Evolutionary conservation across 768 basidiomycete species (phyloP), one percentile per base, ranked within the genome.

Genomic region (Pleurotus pulmonarius): DNA sequence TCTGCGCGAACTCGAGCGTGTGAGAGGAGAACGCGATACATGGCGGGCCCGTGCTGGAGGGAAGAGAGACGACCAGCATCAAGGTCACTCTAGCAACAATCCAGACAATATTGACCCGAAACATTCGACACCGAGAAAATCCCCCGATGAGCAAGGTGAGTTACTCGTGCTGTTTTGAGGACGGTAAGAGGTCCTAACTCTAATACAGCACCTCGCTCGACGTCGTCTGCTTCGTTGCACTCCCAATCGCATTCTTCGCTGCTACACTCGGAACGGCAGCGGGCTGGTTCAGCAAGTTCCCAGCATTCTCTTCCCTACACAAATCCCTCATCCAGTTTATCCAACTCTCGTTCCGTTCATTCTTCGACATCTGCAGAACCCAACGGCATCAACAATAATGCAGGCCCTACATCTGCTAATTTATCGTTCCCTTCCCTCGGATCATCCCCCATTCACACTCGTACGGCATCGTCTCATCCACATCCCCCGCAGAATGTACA

Each of bases 1-100:
- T 55, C 75, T 88, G 68, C 90, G 90, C 72, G 92, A 96, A 63
- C 78, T 92, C 44, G 93, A 95, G 61, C 83, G 94, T 55, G 81
- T 96, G 49, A 79, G 94, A 12, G 75, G 75, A 9, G 94, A 96
- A 67, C 82, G 94, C 15, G 93, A 94, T 64, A 67, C 77, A 7
- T 88, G 78, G 51, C 34, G 26, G 41, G 41, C 37, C 13, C 51
- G 51, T 41, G 51, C 37, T 75, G 88, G 76, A 67, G 67, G 69
- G 45, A 83, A 82, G 63, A 64, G 78, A 6, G 57, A 62, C 24
- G 66, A 69, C 46, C 57, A 73, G 20, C 63, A 60, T 24, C 67
- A 61, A 20, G 62, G 55, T 56, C 59, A 52, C 56, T 64, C 51
- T 58, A 61, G 57, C 49, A 73, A 70, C 47, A 13, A n/a, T 43